Evolutionary conservation across 1,284 basidiomycete genomes (phyloP), one percentile per base, ranked within the genome.

Genomic region (Rhizopogon hawkerae): DNA sequence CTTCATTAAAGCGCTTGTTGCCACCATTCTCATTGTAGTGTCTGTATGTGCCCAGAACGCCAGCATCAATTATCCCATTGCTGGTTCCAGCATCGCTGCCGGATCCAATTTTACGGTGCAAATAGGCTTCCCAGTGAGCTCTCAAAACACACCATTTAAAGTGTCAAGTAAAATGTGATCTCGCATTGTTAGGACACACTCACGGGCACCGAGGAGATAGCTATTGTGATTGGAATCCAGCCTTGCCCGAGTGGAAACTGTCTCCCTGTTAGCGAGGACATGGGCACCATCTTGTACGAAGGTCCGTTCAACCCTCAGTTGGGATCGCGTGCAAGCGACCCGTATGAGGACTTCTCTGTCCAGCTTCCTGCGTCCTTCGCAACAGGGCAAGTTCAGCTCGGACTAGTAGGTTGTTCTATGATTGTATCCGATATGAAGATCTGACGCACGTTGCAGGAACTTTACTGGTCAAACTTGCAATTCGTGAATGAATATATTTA

Each of bases 401-500:
- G 50, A 31, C 45, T 44, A 10, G 52, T 53, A 29, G 26, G 52
- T 52, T 52, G 1, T 38, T 43, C 38, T 11, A 11, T 14, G 5
- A 13, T 11, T 18, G 14, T 9, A 11, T 10, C 38, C 23, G 14
- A 35, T 33, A 13, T n/a, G 34, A 9, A 33, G 24, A 35, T 13
- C 38, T 53, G 24, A 42, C 16, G 10, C 4, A 33, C 5, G 14
- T 11, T 23, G 8, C 18, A 53, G 52, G 35, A 2, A 24, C 26
- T 34, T 26, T 35, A 35, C 13, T 18, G 8, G 33, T 50, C 52
- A 8, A 4, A 13, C 38, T 29, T 53, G 3, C 14, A 53, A 18
- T 35, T 52, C 11, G 23, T 31, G 6, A 53, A 53, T 37, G 52
- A 53, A 35, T 52, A 50, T 7, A 8, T 53, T 48, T 35, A 47